Base-by-base conservation (phyloP, 169 alveolate genomes). In the Plasmodium falciparum region DNA sequence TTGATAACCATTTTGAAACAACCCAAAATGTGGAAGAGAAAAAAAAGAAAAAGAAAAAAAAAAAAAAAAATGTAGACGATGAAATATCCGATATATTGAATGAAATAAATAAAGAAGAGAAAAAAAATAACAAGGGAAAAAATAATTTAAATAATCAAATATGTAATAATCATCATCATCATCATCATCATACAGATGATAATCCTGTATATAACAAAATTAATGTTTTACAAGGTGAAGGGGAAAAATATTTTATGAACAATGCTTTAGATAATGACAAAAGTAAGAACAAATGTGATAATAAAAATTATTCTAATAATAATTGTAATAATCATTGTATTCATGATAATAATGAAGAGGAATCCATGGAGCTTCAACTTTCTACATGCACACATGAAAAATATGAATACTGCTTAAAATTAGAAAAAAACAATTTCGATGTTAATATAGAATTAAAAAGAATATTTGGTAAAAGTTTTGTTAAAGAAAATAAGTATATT, bases 361-460 rank as follows among this genome's bases (percentile, higher is more conserved):
- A 33, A 33, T 33, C 61, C 4, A 12, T 13, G 1, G 17, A 52
- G 3, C 20, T 69, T 12, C 61, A 65, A 22, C 62, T 76, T 29
- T 65, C 22, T 13, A 75, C 89, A 8, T 76, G 89, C 39, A 65
- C 89, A 63, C 89, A 76, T 65, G 89, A 76, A 33, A 76, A 76
- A 43, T 76, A 76, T 76, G 62, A 76, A 1, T 76, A 76, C 20
- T 63, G 71, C 39, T 15, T 76, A 17, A 76, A 65, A 58, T 43
- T 76, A 65, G 89, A 76, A 76, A 76, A 76, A 76, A 69, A 58
- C 11, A 76, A 76, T 11, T 76, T 76, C 22, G 76, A 76, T 20
- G 89, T 76, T 0, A 76, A 76, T 65, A 12, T 76, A 56, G 89
- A 76, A 76, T 39, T 76, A 43, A 76, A 76, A 49, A 63, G 89